These are phyloP conservation scores for Anthoceros angustus DNA, from an alignment of 225 moss, liverwort and hornwort genomes.

Conservation along the genomic window DNA sequence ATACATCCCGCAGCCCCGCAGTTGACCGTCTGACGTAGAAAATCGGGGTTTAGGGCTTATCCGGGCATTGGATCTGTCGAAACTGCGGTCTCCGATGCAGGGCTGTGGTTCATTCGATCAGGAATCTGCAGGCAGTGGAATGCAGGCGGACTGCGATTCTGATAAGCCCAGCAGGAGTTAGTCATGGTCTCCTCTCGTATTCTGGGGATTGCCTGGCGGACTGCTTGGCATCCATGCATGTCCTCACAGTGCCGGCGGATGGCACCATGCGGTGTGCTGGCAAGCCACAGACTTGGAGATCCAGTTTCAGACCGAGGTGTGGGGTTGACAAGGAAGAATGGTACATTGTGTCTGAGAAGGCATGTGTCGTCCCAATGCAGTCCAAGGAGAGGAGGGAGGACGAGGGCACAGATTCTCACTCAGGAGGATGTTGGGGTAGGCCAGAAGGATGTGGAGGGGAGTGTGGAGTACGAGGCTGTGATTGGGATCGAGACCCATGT, in stretches of 20 bases:
- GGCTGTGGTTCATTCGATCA: no score
- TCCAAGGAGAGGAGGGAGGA: not conserved
- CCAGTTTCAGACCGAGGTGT: no score
- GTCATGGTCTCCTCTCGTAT: not conserved
- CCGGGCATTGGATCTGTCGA: no score
- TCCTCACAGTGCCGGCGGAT: not conserved
- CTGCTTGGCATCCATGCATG: not conserved
- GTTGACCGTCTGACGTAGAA: no score
- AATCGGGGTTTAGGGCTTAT: no score
- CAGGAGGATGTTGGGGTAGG: not conserved
- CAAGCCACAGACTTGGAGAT: no score
- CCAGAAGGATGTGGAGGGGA: conserved; percentile 5
- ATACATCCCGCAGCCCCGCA: no score
- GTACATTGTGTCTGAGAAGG: no score
- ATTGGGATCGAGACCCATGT: conserved; percentile 97
- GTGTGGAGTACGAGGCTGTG: conserved; percentile 64
- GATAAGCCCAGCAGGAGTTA: not conserved
- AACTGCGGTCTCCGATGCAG: no score
- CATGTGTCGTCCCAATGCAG: not conserved
- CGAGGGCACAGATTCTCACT: not conserved
- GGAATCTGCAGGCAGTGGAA: no score
- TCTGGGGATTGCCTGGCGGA: not conserved
- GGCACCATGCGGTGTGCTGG: not conserved
- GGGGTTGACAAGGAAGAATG: no score
- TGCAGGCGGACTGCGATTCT: no score